Evolutionary conservation across 345 rosid genomes (phyloP).

Genomic region (Eucalyptus victrix): DNA sequence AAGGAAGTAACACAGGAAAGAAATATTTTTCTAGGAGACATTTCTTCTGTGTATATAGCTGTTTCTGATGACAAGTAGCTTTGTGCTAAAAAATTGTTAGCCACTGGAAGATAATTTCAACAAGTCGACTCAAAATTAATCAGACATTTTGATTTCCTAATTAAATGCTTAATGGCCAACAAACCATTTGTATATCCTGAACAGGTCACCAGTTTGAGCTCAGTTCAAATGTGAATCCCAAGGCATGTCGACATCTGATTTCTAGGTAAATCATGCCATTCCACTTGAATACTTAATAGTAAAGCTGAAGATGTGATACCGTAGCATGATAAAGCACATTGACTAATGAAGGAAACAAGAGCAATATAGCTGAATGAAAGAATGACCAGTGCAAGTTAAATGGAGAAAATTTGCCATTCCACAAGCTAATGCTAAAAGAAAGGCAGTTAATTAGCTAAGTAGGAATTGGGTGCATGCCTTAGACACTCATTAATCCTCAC

Average conservation of each 20-base stretch:
- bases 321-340: not conserved
- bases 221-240: not conserved
- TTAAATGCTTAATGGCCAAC: not conserved
- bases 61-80: not conserved
- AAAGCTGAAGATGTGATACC: not conserved
- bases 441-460: not conserved
- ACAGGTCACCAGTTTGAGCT: not conserved
- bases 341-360: not conserved
- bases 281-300: not conserved
- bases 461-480: not conserved
- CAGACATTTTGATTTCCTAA: not conserved
- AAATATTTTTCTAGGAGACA: not conserved
- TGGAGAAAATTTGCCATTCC: not conserved
- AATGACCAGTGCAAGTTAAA: not conserved
- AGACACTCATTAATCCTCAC: constrained; percentile 2
- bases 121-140: not conserved
- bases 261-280: not conserved
- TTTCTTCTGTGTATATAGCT: not conserved
- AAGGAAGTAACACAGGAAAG: not conserved
- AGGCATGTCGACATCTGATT: not conserved
- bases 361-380: not conserved
- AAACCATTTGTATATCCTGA: not conserved
- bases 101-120: not conserved
- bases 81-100: not conserved
- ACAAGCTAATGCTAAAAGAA: not conserved